Conservation (phyloP, 2,329 filamentous ascomycete genomes). For the Colletotrichum sp. region DNA sequence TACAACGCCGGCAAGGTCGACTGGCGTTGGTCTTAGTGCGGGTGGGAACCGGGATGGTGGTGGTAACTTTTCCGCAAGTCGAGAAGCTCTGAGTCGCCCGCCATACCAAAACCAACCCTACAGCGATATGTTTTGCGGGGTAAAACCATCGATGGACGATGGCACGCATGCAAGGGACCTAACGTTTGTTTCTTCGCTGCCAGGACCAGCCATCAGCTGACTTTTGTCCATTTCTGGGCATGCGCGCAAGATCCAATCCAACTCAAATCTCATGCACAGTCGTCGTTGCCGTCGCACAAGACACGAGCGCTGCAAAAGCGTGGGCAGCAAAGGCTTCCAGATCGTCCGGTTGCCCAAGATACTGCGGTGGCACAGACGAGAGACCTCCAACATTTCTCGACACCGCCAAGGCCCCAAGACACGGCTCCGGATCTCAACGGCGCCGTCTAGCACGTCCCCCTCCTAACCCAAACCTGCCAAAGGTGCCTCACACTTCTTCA, state of each 20-base stretch:
- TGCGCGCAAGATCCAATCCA: neutral
- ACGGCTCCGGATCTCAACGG: conserved; percentile 20
- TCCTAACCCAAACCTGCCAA: neutral
- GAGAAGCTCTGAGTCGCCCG: conserved; percentile 6
- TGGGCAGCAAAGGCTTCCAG: neutral
- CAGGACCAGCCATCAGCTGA: neutral
- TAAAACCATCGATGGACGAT: neutral
- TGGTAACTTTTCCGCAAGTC: neutral
- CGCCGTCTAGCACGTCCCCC: conserved; percentile 15
- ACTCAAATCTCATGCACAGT: neutral
- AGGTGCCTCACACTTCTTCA: neutral
- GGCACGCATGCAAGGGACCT: conserved; percentile 3
- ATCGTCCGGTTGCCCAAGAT: conserved; percentile 13
- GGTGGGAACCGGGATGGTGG: conserved; percentile 5
- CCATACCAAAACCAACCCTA: neutral
- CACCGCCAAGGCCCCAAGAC: conserved; percentile 19
- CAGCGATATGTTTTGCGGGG: conserved; percentile 12
- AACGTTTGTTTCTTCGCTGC: neutral
- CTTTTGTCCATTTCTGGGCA: neutral
- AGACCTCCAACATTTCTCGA: neutral
- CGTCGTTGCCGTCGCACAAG: neutral
- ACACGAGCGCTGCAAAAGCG: neutral
- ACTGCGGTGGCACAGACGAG: neutral
- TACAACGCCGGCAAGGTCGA: conserved; percentile 6
- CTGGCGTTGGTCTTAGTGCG: conserved; percentile 10